Percentiles rank a stretch among this genome's conserved stretches.
Evolutionary conservation across 192 early-diverging fungal species (phyloP).

Genomic region (Umbelopsis sp.): DNA sequence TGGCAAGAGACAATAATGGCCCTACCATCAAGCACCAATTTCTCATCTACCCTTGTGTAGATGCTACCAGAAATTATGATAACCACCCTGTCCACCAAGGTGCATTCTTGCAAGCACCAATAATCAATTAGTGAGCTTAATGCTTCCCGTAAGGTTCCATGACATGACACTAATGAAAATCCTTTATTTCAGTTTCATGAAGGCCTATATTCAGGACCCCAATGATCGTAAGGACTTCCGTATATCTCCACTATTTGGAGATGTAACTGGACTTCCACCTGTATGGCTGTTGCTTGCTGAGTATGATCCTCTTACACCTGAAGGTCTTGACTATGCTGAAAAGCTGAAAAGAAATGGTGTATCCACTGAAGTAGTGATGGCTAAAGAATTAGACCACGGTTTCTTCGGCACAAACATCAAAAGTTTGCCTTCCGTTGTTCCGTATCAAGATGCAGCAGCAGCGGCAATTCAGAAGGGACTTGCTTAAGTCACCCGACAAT

Average conservation of each 20-base stretch:
- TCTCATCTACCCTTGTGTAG: conserved; percentile 2
- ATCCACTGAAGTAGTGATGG: background rate
- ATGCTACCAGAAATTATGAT: background rate
- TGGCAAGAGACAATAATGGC: background rate
- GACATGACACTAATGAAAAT: background rate
- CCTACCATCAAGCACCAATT: background rate
- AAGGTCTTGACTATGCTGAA: background rate
- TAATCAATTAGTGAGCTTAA: background rate
- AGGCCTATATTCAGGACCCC: background rate
- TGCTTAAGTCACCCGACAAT: no score
- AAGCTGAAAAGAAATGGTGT: background rate
- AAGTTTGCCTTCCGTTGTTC: background rate
- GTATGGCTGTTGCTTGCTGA: conserved; percentile 5
- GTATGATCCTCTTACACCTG: background rate
- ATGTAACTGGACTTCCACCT: conserved; percentile 12
- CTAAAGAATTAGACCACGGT: background rate
- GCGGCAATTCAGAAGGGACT: background rate
- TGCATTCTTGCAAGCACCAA: background rate
- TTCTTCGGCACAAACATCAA: background rate
- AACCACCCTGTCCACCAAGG: background rate
- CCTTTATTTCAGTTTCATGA: background rate
- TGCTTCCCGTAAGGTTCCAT: background rate
- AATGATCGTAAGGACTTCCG: background rate
- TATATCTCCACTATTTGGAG: background rate
- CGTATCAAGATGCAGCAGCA: background rate